Evolutionary conservation across 2,329 filamentous ascomycete species (phyloP), one percentile per base, ranked within the genome.

Genomic region (Parastagonospora avenae): DNA sequence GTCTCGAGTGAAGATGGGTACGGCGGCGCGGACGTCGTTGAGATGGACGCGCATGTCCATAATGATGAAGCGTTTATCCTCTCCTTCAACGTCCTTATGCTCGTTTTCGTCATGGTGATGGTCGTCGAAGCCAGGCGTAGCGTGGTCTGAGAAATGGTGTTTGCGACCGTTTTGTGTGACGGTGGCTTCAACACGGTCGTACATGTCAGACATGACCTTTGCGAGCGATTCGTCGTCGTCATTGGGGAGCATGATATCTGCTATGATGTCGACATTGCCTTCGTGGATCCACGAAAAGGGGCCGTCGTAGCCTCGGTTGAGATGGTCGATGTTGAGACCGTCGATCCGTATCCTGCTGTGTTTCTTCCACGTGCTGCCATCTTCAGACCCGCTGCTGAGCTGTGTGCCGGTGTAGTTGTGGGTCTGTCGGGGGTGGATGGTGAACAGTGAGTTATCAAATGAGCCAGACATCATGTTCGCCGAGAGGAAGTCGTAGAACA

Each of bases 271-370:
- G 35, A 99, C 92, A 56, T 94, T 96, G 30, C 94, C 94, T 75
- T 97, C 91, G 60, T 95, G 90, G 46, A 99, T 99, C 94, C 94
- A 99, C 3, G 91, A 92, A 72, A 99, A 97, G 0, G 93, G 92
- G 0, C 94, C 94, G 55, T 94, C 87, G 14, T 96, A 91, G 19
- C 92, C 92, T 36, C 92, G 86, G 70, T 99, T 99, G 8, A 99
- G 81, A 72, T 99, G 94, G 65, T 97, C 94, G 47, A 99, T 97
- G 69, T 89, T 96, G 8, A 99, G 81, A 0, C 89, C 92, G 68
- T 99, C 94, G 50, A 99, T 95, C 4, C 94, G 86, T 51, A 97
- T 85, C 19, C 94, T 85, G 67, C 88, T 96, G 60, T 96, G 92
- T 74, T 97, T 97, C 76, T 97, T 97, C 93, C 93, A 99, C 50